phyloP scores from a whole-genome alignment of 345 rosid genomes.

The Pelargonium nanum region DNA sequence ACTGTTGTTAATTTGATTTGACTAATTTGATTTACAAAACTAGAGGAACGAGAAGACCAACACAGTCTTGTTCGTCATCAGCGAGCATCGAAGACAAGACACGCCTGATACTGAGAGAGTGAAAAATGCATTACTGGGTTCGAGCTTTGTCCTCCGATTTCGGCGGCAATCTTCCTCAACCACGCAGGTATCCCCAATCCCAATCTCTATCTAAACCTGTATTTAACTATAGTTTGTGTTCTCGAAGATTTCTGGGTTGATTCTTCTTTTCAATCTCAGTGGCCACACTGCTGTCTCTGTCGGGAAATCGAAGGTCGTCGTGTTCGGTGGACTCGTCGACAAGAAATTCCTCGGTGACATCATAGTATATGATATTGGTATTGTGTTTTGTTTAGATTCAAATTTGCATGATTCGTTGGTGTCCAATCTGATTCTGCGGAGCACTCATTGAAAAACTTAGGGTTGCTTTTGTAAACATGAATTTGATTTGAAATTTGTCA shows the following conservation, averaged over 20 bases:
- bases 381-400: neutral
- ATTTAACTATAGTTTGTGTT: neutral
- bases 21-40: too few relatives aligned
- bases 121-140: conserved; percentile 80
- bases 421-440: neutral
- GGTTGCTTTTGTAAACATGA: too few relatives aligned
- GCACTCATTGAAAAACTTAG: neutral
- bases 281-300: conserved; percentile 75
- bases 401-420: neutral
- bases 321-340: conserved; percentile 82
- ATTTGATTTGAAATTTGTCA: too few relatives aligned
- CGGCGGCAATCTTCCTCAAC: conserved; percentile 59
- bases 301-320: conserved; percentile 73
- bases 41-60: too few relatives aligned
- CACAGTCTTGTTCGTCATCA: neutral
- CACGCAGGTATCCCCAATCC: conserved; percentile 57
- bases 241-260: neutral
- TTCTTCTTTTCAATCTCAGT: conserved; percentile 25
- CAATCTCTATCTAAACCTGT: neutral
- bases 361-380: conserved; percentile 73
- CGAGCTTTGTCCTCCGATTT: conserved; percentile 77
- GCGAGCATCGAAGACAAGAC: neutral
- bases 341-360: conserved; percentile 69
- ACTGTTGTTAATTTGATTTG: too few relatives aligned
- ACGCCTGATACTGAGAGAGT: neutral